Evolutionary conservation across 176 grass and related monocot species (phyloP).

Genomic region (Bothriochloa decipiens): DNA sequence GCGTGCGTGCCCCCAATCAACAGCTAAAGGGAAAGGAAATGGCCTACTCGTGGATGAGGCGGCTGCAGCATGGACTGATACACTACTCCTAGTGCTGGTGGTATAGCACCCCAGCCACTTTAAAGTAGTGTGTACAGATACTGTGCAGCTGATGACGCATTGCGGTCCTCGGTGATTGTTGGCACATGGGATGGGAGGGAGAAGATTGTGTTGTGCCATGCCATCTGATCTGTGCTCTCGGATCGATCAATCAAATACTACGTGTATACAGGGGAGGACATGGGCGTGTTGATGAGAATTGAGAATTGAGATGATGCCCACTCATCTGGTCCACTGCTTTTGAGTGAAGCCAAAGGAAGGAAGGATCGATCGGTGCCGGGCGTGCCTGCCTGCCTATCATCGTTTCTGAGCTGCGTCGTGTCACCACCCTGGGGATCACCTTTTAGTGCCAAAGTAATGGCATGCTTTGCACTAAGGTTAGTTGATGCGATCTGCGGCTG

Average conservation of each 20-base stretch:
- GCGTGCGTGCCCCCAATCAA: background rate
- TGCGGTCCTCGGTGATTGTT: conserved; percentile 7
- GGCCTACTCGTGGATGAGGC: conserved; percentile 34
- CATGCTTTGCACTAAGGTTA: background rate
- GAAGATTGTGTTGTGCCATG: conserved; percentile 15
- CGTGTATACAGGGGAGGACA: background rate
- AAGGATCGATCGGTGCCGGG: background rate
- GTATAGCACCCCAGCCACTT: background rate
- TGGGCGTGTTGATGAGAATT: conserved; percentile 8
- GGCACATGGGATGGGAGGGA: conserved; percentile 61
- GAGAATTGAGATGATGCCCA: conserved; percentile 16
- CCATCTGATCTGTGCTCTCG: conserved; percentile 38
- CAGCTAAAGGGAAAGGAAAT: conserved; percentile 23
- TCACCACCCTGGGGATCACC: background rate
- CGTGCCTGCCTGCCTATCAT: conserved; percentile 14
- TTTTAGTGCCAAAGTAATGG: conserved; percentile 15
- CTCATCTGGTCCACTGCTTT: conserved; percentile 41
- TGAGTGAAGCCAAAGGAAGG: conserved; percentile 56
- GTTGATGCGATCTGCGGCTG: background rate
- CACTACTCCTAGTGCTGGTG: background rate
- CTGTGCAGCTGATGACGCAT: conserved; percentile 14
- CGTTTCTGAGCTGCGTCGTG: conserved; percentile 17
- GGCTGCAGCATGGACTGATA: conserved; percentile 39
- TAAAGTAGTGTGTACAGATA: conserved; percentile 3
- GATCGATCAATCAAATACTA: conserved; percentile 28